Evolutionary conservation across 352 stramenopile genomes (phyloP).

Genomic region (Lagenidium sp.): DNA sequence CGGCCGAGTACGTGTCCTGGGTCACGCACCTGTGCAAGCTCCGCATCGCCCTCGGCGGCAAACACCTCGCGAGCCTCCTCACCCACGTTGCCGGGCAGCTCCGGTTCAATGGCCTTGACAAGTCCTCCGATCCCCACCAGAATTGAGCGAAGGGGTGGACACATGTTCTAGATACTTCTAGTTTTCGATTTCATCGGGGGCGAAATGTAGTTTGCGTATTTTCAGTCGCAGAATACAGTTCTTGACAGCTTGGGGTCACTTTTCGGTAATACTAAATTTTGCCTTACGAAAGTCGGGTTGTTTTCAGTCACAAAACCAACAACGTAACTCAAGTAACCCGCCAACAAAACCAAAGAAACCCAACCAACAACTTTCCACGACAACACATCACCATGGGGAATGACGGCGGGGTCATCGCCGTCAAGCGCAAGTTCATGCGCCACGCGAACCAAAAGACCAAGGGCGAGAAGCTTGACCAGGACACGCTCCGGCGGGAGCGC

Average conservation of each 20-base stretch:
- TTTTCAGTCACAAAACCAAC: not conserved
- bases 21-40: constrained; percentile 11
- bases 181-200: too few relatives aligned
- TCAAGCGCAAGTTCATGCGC: constrained; percentile 92
- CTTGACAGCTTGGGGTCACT: too few relatives aligned
- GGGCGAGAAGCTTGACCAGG: constrained; percentile 54
- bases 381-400: constrained; percentile 91
- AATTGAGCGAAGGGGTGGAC: too few relatives aligned
- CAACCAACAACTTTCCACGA: too few relatives aligned
- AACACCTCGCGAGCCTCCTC: constrained; percentile 16
- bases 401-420: constrained; percentile 90
- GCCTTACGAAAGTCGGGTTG: too few relatives aligned
- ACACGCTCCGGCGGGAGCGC: constrained; percentile 45
- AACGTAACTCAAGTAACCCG: not conserved
- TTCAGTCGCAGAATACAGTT: too few relatives aligned
- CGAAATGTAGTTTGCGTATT: too few relatives aligned
- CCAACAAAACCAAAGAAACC: not conserved
- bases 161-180: too few relatives aligned
- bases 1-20: constrained; percentile 23
- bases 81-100: constrained; percentile 15
- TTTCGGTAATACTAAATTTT: too few relatives aligned
- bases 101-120: constrained; percentile 1
- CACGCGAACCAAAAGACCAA: constrained; percentile 71
- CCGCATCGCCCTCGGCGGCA: constrained; percentile 16
- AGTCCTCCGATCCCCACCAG: too few relatives aligned